Evolutionary conservation across 352 stramenopile genomes (phyloP), one percentile per base, ranked within the genome.

Genomic region (Pythium scleroteichum): DNA sequence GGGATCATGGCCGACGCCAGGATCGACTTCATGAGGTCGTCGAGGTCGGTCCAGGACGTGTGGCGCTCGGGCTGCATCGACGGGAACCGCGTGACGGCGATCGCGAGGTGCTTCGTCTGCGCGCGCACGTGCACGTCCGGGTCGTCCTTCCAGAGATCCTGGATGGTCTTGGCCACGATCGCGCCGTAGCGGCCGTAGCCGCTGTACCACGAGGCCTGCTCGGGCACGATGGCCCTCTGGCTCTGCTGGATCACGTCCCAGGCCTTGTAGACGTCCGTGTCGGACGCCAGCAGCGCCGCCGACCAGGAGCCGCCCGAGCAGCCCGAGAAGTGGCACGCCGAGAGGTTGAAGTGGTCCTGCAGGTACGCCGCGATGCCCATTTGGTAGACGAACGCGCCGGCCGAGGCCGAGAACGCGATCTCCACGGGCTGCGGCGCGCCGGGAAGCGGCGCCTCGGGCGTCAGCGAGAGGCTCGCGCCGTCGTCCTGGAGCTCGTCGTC

Each of bases 361-460:
- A 90, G 64, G 64, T 83, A 90, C 32, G 80, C 79, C 0, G 79
- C 79, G 48, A 88, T 62, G 26, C 79, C 79, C 79, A 90, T 90
- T 65, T 90, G 80, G 57, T 88, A 90, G 9, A 87, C 76, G 52
- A 90, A 90, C 62, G 79, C 71, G 27, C 78, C 79, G 2, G 66
- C 79, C n/a, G 78, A 89, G 10, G 78, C 75, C 29, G 79, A 87
- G 64, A 90, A 90, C 8, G 76, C 76, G 50, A 88, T 77, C 64
- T 90, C 79, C 40, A 90, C 69, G 1, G 75, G 75, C 29, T 57
- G 48, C 10, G 42, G n/a, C 6, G 38, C 5, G 1, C 17, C n/a
- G 3, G 23, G n/a, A 1, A 52, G 47, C 19, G 48, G 27, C 32
- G 60, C 35, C 39, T 62, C 55, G 50, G 51, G 56, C 1, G 23